Evolutionary conservation across 2,329 filamentous ascomycete genomes (phyloP).

Genomic region (Clonostachys byssicola): DNA sequence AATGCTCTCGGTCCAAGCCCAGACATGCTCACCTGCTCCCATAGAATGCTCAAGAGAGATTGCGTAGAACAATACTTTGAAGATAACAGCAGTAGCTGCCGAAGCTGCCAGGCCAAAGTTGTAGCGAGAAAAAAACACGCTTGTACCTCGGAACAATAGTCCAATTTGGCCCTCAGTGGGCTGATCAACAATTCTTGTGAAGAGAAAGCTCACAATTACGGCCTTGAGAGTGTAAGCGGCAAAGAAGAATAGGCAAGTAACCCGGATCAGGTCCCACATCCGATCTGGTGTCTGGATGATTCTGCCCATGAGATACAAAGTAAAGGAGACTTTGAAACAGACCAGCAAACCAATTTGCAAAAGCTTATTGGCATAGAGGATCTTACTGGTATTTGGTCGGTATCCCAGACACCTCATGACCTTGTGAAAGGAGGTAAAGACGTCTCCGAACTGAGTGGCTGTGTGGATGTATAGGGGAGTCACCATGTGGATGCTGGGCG

Average conservation of each 20-base stretch:
- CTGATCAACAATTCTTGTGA: constrained; percentile 7
- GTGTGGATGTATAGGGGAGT: constrained; percentile 16
- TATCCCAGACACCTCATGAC: constrained; percentile 11
- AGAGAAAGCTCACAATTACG: constrained; percentile 9
- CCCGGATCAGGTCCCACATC: constrained; percentile 12
- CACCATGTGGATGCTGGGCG: no score
- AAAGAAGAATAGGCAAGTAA: constrained; percentile 11
- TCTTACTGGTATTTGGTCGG: constrained; percentile 6
- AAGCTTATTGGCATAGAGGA: constrained; percentile 8
- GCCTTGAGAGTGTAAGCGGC: constrained; percentile 10
- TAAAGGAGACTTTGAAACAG: constrained; percentile 7
- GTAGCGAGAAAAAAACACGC: constrained; percentile 4
- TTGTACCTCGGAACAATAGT: constrained; percentile 1
- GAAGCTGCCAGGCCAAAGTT: background rate
- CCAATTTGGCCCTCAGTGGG: background rate
- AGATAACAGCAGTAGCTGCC: background rate
- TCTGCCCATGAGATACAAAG: constrained; percentile 9
- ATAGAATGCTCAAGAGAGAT: background rate
- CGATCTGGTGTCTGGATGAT: constrained; percentile 11
- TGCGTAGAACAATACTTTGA: background rate
- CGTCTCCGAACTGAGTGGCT: constrained; percentile 14
- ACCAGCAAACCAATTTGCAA: constrained; percentile 6
- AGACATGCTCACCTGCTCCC: background rate
- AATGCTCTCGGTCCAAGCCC: background rate
- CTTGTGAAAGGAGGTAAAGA: constrained; percentile 9